phyloP scores from a whole-genome alignment of 2,329 filamentous ascomycete genomes.

The Phymatotrichopsis omnivora region DNA sequence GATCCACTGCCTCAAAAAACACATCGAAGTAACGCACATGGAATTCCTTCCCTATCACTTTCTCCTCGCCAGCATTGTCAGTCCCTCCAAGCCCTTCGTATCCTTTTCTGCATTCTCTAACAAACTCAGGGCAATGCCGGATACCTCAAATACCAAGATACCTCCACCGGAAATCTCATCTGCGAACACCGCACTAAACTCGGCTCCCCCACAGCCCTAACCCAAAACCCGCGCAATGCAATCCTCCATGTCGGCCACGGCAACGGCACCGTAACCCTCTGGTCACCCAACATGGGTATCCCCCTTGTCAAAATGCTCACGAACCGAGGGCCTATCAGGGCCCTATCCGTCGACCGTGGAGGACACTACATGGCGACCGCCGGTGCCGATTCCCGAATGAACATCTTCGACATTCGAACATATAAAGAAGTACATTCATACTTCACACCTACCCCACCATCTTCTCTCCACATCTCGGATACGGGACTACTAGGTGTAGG shows the following conservation, averaged over 20 bases:
- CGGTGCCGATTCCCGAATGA: conserved; percentile 81
- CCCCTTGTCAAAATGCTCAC: conserved; percentile 85
- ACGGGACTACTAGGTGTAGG: conserved; percentile 77
- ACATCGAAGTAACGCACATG: conserved; percentile 83
- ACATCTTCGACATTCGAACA: conserved; percentile 92
- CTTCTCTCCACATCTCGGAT: conserved; percentile 80
- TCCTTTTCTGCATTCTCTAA: neutral
- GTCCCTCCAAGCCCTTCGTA: conserved; percentile 33
- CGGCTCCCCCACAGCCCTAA: conserved; percentile 70
- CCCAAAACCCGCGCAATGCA: conserved; percentile 86
- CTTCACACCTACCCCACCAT: conserved; percentile 69
- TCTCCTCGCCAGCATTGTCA: conserved; percentile 71
- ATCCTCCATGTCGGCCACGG: conserved; percentile 88
- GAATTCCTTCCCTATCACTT: conserved; percentile 97
- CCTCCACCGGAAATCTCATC: conserved; percentile 82
- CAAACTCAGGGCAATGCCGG: conserved; percentile 59
- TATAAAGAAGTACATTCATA: conserved; percentile 89
- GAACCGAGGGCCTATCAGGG: conserved; percentile 78
- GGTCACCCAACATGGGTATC: conserved; percentile 83
- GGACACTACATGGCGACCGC: conserved; percentile 93
- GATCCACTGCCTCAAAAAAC: conserved; percentile 80
- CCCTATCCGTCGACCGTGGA: conserved; percentile 74
- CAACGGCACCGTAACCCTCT: conserved; percentile 87
- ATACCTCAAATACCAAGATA: conserved; percentile 87
- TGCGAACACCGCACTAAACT: conserved; percentile 75